Evolutionary conservation across 257 asterid species (phyloP).

Genomic region (Datura wrightii): DNA sequence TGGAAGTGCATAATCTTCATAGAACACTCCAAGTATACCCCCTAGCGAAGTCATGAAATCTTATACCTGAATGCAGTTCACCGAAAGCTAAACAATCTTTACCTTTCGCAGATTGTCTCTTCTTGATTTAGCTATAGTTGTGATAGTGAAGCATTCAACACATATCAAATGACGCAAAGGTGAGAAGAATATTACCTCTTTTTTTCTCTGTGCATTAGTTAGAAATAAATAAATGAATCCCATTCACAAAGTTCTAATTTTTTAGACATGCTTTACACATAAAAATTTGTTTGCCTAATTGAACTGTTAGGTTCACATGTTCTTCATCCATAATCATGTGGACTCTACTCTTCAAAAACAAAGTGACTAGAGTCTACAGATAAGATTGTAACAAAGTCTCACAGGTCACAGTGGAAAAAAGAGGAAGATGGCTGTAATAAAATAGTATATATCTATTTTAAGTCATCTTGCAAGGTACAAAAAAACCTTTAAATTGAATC

Average conservation of each 20-base stretch:
- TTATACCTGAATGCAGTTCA: conserved; percentile 5
- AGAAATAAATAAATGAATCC: background rate
- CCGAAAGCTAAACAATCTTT: conserved; percentile 20
- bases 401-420: background rate
- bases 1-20: conserved; percentile 22
- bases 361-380: background rate
- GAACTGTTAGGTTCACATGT: background rate
- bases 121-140: conserved; percentile 19
- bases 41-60: background rate
- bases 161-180: conserved; percentile 13
- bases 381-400: conserved; percentile 8
- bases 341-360: conserved; percentile 23
- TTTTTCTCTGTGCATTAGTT: background rate
- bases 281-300: conserved; percentile 12
- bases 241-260: conserved; percentile 7
- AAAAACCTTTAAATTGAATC: background rate
- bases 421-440: background rate
- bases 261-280: conserved; percentile 1
- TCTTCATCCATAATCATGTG: conserved; percentile 25
- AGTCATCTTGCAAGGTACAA: background rate
- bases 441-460: background rate
- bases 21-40: conserved; percentile 3
- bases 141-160: background rate
- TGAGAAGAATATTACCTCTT: conserved; percentile 7
- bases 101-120: background rate